Evolutionary conservation across 345 rosid genomes (phyloP).

Genomic region (rapeseed (Brassica napus)): Da-Ae NC_063434.1:24379001-24379500

Average conservation of each 20-base stretch:
- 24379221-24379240: constrained; percentile 78
- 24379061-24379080: constrained; percentile 8
- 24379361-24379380: background rate
- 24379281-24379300: constrained; percentile 86
- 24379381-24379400: too few species aligned
- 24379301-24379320: constrained; percentile 49
- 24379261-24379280: constrained; percentile 76
- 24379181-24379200: background rate
- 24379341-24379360: background rate
- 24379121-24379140: constrained; percentile 78
- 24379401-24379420: too few species aligned
- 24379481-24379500: constrained; percentile 78
- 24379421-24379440: too few species aligned
- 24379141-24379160: constrained; percentile 12
- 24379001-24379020: too few species aligned
- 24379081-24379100: constrained; percentile 85
- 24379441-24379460: background rate
- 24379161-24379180: background rate
- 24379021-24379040: background rate
- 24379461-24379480: constrained; percentile 73
- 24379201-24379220: background rate
- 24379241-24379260: constrained; percentile 66
- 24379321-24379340: background rate
- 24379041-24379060: background rate
- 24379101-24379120: constrained; percentile 73